Evolutionary conservation across 2,329 filamentous ascomycete species (phyloP).

Genomic region (Ascochyta viciae-villosae): DNA sequence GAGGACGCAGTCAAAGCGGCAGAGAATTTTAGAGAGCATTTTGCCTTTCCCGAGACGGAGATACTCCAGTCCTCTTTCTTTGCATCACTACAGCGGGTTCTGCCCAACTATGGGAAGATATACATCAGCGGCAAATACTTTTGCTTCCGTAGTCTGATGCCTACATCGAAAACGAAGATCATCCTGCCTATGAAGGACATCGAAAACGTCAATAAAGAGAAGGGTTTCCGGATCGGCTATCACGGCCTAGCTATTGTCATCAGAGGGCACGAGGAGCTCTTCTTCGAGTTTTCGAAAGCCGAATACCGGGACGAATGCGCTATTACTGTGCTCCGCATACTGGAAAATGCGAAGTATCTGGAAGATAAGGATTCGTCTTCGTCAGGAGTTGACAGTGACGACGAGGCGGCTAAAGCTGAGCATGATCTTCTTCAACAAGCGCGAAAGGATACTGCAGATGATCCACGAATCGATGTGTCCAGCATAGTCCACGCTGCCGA

Average conservation of each 20-base stretch:
- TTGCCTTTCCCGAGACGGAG: constrained; percentile 84
- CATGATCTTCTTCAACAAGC: constrained; percentile 81
- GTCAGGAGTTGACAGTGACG: constrained; percentile 72
- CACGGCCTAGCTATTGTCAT: constrained; percentile 92
- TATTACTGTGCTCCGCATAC: constrained; percentile 76
- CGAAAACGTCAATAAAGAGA: constrained; percentile 92
- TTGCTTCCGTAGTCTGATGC: constrained; percentile 90
- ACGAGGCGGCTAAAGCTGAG: constrained; percentile 79
- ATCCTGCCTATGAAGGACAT: constrained; percentile 90
- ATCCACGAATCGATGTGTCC: constrained; percentile 29
- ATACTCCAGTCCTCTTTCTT: constrained; percentile 89
- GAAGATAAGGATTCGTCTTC: constrained; percentile 72
- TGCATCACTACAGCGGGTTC: constrained; percentile 85
- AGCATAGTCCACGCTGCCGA: constrained; percentile 42
- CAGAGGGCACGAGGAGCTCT: constrained; percentile 90
- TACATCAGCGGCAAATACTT: constrained; percentile 89
- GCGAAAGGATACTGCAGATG: constrained; percentile 54
- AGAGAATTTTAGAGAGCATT: constrained; percentile 83
- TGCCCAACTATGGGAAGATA: constrained; percentile 94
- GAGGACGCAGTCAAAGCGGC: constrained; percentile 62
- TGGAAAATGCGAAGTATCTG: constrained; percentile 76
- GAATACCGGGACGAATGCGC: constrained; percentile 89
- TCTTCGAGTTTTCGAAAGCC: constrained; percentile 86
- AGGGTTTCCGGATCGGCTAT: constrained; percentile 91
- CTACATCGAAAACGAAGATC: constrained; percentile 88